phyloP scores from a whole-genome alignment of 2,329 filamentous ascomycete genomes.

The Ceratocystis lukuohia region DNA sequence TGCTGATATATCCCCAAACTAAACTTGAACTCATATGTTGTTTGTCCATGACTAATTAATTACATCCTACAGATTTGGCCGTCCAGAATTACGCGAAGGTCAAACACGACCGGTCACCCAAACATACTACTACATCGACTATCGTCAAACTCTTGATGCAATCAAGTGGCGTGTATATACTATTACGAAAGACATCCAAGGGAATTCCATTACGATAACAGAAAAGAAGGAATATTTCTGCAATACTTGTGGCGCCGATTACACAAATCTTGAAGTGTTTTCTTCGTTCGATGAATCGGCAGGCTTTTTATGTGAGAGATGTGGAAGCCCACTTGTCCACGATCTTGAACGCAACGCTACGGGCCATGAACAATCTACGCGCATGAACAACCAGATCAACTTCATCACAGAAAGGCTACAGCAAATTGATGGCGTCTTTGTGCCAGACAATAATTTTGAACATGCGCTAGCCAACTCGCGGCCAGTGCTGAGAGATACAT shows the following conservation, averaged over 20 bases:
- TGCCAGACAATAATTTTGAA: slow-evolving; percentile 64
- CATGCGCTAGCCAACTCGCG: slow-evolving; percentile 49
- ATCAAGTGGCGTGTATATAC: slow-evolving; percentile 90
- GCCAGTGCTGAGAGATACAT: slow-evolving; percentile 52
- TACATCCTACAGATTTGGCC: slow-evolving; percentile 14
- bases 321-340: slow-evolving; percentile 49
- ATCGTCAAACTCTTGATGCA: slow-evolving; percentile 83
- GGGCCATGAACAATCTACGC: slow-evolving; percentile 58
- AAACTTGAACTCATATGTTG: too few species aligned
- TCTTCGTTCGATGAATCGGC: slow-evolving; percentile 50
- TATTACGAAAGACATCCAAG: slow-evolving; percentile 78
- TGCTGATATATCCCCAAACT: slow-evolving; percentile 46
- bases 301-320: slow-evolving; percentile 76
- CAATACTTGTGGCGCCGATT: slow-evolving; percentile 66
- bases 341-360: slow-evolving; percentile 55
- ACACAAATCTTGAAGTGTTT: slow-evolving; percentile 79
- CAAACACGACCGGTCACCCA: slow-evolving; percentile 69
- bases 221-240: slow-evolving; percentile 93
- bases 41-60: slow-evolving; percentile 27
- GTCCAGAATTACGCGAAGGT: slow-evolving; percentile 65
- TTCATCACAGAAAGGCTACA: slow-evolving; percentile 65
- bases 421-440: slow-evolving; percentile 58
- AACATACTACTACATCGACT: slow-evolving; percentile 96
- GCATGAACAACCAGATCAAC: slow-evolving; percentile 65
- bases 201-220: slow-evolving; percentile 60